These are phyloP conservation scores for Populus trichocarpa DNA, from an alignment of 441 rosid species.

Conservation along the genomic window DNA sequence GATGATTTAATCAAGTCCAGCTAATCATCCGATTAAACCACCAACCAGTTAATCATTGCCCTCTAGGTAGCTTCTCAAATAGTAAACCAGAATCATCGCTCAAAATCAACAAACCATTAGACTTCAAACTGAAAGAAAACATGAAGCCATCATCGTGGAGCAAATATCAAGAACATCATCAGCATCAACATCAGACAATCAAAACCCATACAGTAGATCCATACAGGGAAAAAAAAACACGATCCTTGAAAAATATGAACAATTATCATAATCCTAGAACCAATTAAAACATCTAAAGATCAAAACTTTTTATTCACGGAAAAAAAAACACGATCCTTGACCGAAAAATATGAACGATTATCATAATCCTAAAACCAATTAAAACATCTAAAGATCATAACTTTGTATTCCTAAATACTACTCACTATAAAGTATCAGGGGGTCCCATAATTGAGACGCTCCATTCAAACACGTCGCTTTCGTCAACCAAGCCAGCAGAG, in stretches of 20 bases:
- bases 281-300: neutral
- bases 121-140: too few species aligned
- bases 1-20: neutral
- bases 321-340: neutral
- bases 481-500: conserved; percentile 69
- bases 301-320: neutral
- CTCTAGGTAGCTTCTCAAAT: neutral
- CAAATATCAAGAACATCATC: neutral
- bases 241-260: neutral
- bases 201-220: neutral
- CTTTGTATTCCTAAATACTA: neutral
- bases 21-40: neutral
- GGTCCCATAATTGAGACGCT: conserved; percentile 65
- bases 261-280: neutral
- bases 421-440: conserved; percentile 61
- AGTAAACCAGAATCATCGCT: neutral
- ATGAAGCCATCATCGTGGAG: neutral
- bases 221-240: too few species aligned
- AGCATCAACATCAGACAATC: neutral
- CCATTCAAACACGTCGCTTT: conserved; percentile 60
- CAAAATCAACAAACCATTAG: neutral
- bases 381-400: neutral
- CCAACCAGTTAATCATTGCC: neutral
- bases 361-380: neutral
- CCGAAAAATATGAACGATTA: neutral